Conservation (phyloP, 371 early-diverging fungal species). For the Haplosporangium sp. region DNA sequence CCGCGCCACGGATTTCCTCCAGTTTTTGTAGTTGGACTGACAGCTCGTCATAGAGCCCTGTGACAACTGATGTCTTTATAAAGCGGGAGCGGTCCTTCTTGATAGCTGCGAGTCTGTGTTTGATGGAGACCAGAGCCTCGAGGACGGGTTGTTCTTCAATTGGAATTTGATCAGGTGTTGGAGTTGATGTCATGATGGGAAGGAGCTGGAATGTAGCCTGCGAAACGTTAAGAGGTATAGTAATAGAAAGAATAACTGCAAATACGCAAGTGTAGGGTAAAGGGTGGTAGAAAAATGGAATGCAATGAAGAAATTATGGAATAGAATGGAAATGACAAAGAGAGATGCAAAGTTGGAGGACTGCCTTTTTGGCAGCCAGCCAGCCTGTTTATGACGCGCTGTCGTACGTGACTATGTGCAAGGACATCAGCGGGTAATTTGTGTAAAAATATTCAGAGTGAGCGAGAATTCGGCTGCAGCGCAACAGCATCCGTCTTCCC, state of each 20-base stretch:
- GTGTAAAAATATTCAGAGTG: no score
- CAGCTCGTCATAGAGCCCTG: conserved; percentile 71
- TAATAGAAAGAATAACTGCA: not conserved
- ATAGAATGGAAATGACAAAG: no score
- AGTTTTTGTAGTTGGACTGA: conserved; percentile 66
- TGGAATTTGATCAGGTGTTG: conserved; percentile 54
- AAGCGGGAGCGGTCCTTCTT: conserved; percentile 79
- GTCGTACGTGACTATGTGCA: no score
- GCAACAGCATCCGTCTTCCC: no score
- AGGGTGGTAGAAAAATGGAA: no score
- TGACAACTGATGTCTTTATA: conserved; percentile 67
- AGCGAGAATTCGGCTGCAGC: no score
- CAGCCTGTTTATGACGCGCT: no score
- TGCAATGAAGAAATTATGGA: no score
- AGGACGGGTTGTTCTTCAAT: conserved; percentile 72
- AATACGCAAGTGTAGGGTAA: no score
- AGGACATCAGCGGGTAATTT: no score
- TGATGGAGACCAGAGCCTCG: conserved; percentile 73
- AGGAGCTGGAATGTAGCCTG: not conserved
- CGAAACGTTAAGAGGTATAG: not conserved
- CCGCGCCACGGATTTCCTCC: conserved; percentile 58
- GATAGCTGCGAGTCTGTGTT: conserved; percentile 76
- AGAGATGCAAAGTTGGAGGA: no score
- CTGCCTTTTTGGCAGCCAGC: no score
- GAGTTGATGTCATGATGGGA: conserved; percentile 42